Evolutionary conservation across 495 filamentous ascomycete species (phyloP), one percentile per base, ranked within the genome.

Genomic region (Xylaria grammica): DNA sequence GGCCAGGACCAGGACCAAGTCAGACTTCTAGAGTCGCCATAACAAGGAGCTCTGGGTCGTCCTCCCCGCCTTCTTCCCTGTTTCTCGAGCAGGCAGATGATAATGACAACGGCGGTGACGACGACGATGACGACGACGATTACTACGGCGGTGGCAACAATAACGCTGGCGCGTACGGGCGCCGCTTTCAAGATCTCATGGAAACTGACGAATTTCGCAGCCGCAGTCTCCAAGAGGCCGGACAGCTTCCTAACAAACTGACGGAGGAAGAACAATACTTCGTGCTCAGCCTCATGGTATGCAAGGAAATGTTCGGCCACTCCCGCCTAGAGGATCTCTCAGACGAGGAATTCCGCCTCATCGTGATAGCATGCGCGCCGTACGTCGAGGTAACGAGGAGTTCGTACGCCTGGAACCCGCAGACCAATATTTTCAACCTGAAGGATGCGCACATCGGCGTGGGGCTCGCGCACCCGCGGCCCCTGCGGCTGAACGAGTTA

Each of bases 351-450:
- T 32, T 40, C 13, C n/a, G 48, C 26, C 0, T 24, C 1, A 10
- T 71, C 13, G 8, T 58, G 1, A 22, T 44, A 3, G 69, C 56
- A 1, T 38, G 53, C 11, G 48, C 49, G 6, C 59, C 49, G 13
- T 71, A 55, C 20, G 13, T 60, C 6, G 63, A 62, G 24, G 27
- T 52, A 4, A 24, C 3, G 0, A 45, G 67, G 29, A 65, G 32
- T 40, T 24, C 34, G 4, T 65, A 46, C 55, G 44, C 44, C 11
- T 63, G 56, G 59, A 19, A 69, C 19, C 0, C 36, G 3, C 2
- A 7, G 1, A 36, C 5, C 0, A 40, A 59, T 0, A 29, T 13
- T 4, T 65, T 40, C 29, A 26, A 27, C 0, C 1, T 63, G 5
- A 19, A 7, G n/a, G 62, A 44, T 13, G 19, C 9, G 24, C 10